Conservation (phyloP, 371 early-diverging fungal species). For the Lichtheimia corymbifera region DNA sequence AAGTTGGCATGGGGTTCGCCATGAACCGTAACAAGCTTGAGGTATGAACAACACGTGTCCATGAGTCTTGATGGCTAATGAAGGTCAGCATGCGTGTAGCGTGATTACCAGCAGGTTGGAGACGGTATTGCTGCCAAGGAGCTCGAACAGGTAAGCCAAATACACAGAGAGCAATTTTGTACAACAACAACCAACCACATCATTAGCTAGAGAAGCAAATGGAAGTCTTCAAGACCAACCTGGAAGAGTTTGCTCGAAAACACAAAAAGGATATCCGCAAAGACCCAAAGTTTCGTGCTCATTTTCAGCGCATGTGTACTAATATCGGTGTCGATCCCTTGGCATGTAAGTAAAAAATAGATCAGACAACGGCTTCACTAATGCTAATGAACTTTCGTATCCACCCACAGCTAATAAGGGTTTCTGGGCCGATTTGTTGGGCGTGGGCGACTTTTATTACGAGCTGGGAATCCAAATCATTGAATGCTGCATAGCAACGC, state of each 20-base stretch:
- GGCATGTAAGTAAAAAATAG: slow-evolving; percentile 64
- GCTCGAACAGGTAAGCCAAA: slow-evolving; percentile 49
- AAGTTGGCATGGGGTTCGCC: slow-evolving; percentile 36
- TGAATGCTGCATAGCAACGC: slow-evolving; percentile 83
- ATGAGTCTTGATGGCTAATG: background rate
- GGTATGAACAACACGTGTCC: slow-evolving; percentile 15
- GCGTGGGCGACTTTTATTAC: slow-evolving; percentile 97
- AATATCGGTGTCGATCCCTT: slow-evolving; percentile 95
- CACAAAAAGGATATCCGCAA: slow-evolving; percentile 88
- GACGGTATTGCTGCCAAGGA: slow-evolving; percentile 58
- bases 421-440: slow-evolving; percentile 91
- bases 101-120: slow-evolving; percentile 57
- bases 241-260: slow-evolving; percentile 84
- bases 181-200: background rate
- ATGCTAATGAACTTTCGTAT: background rate
- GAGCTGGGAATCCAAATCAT: slow-evolving; percentile 92
- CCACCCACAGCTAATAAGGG: slow-evolving; percentile 82
- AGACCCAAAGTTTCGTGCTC: slow-evolving; percentile 85
- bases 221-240: slow-evolving; percentile 73
- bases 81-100: slow-evolving; percentile 24
- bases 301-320: slow-evolving; percentile 93
- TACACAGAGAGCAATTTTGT: background rate
- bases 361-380: background rate
- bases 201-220: slow-evolving; percentile 74
- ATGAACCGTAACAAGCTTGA: slow-evolving; percentile 29